Base-by-base conservation (phyloP, 306 rosid species). In the Ammopiptanthus mongolicus region DNA sequence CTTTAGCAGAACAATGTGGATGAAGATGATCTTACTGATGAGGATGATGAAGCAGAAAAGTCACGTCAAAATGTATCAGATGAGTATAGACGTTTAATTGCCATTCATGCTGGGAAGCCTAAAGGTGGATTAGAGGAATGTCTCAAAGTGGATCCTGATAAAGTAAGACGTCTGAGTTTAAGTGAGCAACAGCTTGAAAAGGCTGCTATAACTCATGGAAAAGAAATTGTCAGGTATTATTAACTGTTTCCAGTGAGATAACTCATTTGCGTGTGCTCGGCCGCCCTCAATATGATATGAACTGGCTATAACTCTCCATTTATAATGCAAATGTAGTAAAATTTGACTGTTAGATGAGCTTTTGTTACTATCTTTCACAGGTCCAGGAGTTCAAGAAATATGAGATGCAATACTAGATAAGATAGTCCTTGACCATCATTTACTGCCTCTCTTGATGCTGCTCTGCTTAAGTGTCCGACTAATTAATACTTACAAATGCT, bases 71-170 rank as follows among this genome's bases (percentile, higher is more conserved):
- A 63, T 78, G 78, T 33, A 46, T 86, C 98, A 25, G 86, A 88
- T 34, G 91, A 90, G 64, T 96, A 96, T 55, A 89, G 78, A 74
- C 85, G 81, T 69, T 82, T 96, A 71, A 96, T 96, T 69, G 97
- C 99, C 80, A 88, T 96, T 90, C 98, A 96, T 87, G 96, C 99
- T 58, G 97, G 99, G 66, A 92, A 92, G 83, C 99, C 99, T 42
- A 92, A 96, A 87, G 99, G 99, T 78, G 98, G 99, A 65, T 34
- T 96, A 83, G 80, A 41, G 8, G 94, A 89, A 69, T 80, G 93
- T 64, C 96, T 96, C 71, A 86, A 78, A 84, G 92, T 90, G 81
- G 98, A 92, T 83, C 94, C 97, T 56, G 78, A 89, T 76, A 90
- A 86, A 78, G 99, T 92, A 50, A 84, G 96, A 39, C 98, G 99